Evolutionary conservation across 768 basidiomycete species (phyloP), one percentile per base, ranked within the genome.

Genomic region (Dacryopinax primogenitus): DNA sequence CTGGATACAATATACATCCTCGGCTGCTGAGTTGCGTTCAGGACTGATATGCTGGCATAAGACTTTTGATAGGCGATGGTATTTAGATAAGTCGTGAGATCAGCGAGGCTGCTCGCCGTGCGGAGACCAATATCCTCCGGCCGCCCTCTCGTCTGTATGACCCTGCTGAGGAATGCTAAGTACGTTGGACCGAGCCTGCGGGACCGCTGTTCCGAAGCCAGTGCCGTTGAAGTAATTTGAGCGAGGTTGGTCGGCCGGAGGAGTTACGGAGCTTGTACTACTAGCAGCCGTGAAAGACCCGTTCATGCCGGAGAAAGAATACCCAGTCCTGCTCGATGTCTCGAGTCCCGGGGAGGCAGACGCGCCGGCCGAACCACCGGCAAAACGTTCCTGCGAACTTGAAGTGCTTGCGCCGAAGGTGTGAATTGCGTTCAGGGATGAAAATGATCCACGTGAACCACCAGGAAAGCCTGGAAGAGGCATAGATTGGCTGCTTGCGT

Each of bases 401-500:
- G 26, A 28, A 30, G 51, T 28, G 4, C 26, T 28, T 13, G 51
- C 51, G 51, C 51, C 51, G 51, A 58, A 58, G 21, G 26, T 58
- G 51, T 58, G 51, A 32, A 58, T 13, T 11, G 51, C 51, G 18
- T 58, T 58, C 13, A 58, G 51, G 4, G 51, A 58, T 15, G 51
- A 58, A 30, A 58, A 58, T 28, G 51, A 58, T 15, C 51, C 51
- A 13, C 51, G 23, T 2, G 23, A 28, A 9, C 51, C 51, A 32
- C 51, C 32, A 30, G 51, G 51, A 58, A 58, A 58, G 11, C 51
- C 51, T 3, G 51, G 51, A 3, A 58, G 51, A 58, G 51, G 51
- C 51, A 58, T 58, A 18, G 51, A 58, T 15, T 58, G 51, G 6
- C 51, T 30, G 21, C 51, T 30, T 23, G 26, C 21, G 26, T 58